A percentile compares a stretch with the other conserved stretches of the same genome.
phyloP scores from a whole-genome alignment of 148 eudicot species.

The Rhododendron mucronatum region DNA sequence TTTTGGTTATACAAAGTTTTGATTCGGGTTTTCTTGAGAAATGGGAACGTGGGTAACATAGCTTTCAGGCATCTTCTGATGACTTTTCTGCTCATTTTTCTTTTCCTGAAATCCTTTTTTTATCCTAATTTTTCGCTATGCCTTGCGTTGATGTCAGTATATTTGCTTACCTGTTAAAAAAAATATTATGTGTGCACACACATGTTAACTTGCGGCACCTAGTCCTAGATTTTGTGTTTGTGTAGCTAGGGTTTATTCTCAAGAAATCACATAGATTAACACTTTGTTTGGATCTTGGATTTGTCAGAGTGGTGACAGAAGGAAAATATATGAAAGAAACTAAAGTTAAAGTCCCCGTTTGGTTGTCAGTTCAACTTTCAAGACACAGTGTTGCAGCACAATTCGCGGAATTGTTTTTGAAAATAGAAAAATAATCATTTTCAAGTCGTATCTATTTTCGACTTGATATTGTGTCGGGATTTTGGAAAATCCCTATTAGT shows the following conservation, averaged over 20 bases:
- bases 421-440: neutral
- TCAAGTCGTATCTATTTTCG: neutral
- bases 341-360: neutral
- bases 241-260: neutral
- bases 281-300: neutral
- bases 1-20: neutral
- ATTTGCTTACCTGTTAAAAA: neutral
- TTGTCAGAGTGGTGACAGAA: neutral
- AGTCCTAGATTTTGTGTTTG: neutral
- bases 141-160: neutral
- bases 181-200: neutral
- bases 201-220: neutral
- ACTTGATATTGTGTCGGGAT: neutral
- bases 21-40: neutral
- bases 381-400: neutral
- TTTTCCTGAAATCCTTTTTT: neutral
- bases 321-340: neutral
- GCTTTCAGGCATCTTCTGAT: neutral
- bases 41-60: neutral
- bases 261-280: neutral
- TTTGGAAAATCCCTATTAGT: neutral
- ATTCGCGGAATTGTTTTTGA: neutral
- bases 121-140: neutral
- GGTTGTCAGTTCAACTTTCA: neutral
- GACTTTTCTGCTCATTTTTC: neutral